Base-by-base conservation (phyloP, 331 rosid genomes). In the Arachis monticola region DNA sequence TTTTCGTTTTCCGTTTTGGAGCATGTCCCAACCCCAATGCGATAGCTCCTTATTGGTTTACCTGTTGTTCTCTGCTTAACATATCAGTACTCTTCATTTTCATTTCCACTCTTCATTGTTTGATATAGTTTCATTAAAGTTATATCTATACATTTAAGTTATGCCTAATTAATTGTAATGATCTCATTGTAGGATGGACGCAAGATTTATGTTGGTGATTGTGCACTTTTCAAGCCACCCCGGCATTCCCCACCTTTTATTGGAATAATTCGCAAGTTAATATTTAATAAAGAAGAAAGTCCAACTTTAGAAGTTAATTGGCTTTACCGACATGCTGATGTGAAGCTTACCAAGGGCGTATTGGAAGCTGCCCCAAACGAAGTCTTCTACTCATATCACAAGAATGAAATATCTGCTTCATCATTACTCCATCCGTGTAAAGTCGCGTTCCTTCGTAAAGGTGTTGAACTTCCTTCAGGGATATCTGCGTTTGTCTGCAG, bases 341-440 rank as follows among this genome's bases (percentile, higher is more conserved):
- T 93, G 81, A 86, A 85, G 76, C 97, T 93, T 40, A 82, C 86
- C 53, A 89, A 91, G 85, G 97, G 92, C 84, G 76, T 38, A 38
- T 75, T 88, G 86, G 96, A 91, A 68, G 97, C 98, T 79, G 93
- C 90, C 2, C 98, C 92, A 4, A 93, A 93, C 95, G 98, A 93
- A 75, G 72, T 93, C 17, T 93, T 93, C 77, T 93, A 91, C 69
- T 93, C 98, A 88, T 93, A 91, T 84, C 98, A 93, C 62, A 89
- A 89, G 98, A 91, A 93, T 91, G 97, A 91, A 83, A 93, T 82
- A 75, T 93, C 93, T 85, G 97, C 96, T 73, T 91, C 98, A 83
- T 91, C 93, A 10, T 76, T 93, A 91, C 93, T 93, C 79, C 98
- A 93, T 89, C 98, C 96, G 60, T 93, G 98, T 89, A 93, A 89